Conservation (phyloP, 2,329 filamentous ascomycete species). For the Cercospora beticola region DNA sequence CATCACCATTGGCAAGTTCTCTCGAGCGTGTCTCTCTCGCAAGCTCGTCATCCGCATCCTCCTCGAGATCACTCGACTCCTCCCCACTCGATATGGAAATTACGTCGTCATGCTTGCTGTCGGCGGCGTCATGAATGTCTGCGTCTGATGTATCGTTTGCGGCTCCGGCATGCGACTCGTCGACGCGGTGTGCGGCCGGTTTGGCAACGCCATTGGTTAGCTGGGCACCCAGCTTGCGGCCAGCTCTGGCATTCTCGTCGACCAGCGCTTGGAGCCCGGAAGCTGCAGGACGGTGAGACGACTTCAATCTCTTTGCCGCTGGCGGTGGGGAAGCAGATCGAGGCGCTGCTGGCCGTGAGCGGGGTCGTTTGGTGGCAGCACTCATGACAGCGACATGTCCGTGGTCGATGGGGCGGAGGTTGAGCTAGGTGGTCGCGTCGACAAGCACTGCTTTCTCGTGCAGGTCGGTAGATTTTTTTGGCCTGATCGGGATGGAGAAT, state of each 20-base stretch:
- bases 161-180: slow-evolving; percentile 59
- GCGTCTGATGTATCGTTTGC: slow-evolving; percentile 41
- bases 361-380: slow-evolving; percentile 35
- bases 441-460: neutral
- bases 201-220: slow-evolving; percentile 56
- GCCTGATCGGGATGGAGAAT: neutral
- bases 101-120: slow-evolving; percentile 23
- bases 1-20: slow-evolving; percentile 26
- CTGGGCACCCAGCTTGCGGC: slow-evolving; percentile 45
- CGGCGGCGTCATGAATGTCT: slow-evolving; percentile 40
- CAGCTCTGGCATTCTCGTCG: slow-evolving; percentile 37
- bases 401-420: neutral
- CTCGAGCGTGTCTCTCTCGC: slow-evolving; percentile 1
- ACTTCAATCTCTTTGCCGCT: slow-evolving; percentile 37
- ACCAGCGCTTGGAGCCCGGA: slow-evolving; percentile 37
- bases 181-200: slow-evolving; percentile 52
- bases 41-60: slow-evolving; percentile 24
- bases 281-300: slow-evolving; percentile 34
- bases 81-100: slow-evolving; percentile 52
- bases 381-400: slow-evolving; percentile 38
- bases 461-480: neutral
- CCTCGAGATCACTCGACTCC: slow-evolving; percentile 36
- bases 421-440: neutral
- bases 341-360: slow-evolving; percentile 32
- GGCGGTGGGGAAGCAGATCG: slow-evolving; percentile 32